Evolutionary conservation across 2,329 filamentous ascomycete genomes (phyloP).

Genomic region (Torrubiellomyces zombiae): DNA sequence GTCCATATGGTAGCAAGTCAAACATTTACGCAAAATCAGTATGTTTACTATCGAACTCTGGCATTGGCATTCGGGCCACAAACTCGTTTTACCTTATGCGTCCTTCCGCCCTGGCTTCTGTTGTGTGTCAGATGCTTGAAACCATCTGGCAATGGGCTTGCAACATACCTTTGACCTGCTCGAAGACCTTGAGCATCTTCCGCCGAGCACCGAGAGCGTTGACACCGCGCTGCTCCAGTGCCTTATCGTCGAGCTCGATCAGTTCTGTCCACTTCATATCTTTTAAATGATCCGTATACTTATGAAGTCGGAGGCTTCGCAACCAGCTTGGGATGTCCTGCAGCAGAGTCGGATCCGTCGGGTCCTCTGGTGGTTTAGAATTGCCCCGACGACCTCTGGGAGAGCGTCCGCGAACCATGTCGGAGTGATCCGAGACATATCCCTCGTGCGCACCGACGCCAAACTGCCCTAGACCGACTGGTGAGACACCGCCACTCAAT

Average conservation of each 20-base stretch:
- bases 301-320: conserved; percentile 84
- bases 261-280: conserved; percentile 94
- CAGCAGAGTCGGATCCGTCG: conserved; percentile 75
- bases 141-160: no score
- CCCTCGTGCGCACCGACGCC: conserved; percentile 58
- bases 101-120: no score
- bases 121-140: no score
- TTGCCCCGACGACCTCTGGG: conserved; percentile 83
- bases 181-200: conserved; percentile 99
- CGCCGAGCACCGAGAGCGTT: conserved; percentile 86
- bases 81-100: no score
- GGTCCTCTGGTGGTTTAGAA: conserved; percentile 95
- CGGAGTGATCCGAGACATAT: conserved; percentile 86
- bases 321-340: conserved; percentile 96
- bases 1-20: no score
- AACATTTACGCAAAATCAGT: no score
- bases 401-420: conserved; percentile 77
- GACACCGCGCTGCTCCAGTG: conserved; percentile 80
- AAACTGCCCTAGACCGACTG: conserved; percentile 56
- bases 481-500: conserved; percentile 50
- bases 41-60: no score
- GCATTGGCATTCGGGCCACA: no score
- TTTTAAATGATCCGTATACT: conserved; percentile 97
- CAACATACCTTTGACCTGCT: conserved; percentile 71
- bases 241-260: conserved; percentile 81